phyloP scores from a whole-genome alignment of 2,329 filamentous ascomycete species.

The Trichoderma asperellum region DNA sequence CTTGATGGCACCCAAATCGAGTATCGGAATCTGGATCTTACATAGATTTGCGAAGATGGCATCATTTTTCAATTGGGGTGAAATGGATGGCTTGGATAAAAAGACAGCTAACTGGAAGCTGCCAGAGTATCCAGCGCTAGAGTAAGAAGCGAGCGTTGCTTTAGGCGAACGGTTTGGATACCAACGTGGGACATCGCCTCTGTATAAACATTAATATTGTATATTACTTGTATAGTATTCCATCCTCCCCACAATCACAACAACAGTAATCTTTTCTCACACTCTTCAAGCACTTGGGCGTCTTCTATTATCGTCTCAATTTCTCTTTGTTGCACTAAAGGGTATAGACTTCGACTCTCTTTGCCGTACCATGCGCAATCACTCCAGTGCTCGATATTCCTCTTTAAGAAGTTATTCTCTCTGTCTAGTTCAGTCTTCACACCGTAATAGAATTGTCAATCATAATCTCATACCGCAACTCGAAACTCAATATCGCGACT shows the following conservation, averaged over 20 bases:
- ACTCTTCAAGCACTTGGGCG: neutral
- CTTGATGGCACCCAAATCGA: neutral
- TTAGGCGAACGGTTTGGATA: neutral
- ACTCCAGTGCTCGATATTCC: neutral
- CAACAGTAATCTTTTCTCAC: neutral
- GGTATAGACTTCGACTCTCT: accelerated
- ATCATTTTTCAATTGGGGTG: neutral
- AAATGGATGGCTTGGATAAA: neutral
- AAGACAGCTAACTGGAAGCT: constrained; percentile 1
- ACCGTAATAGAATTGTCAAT: neutral
- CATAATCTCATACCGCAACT: constrained; percentile 26
- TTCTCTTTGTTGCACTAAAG: neutral
- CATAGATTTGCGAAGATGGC: constrained; percentile 1
- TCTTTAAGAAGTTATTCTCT: neutral
- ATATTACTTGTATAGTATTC: neutral
- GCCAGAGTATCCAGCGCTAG: neutral
- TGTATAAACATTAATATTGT: neutral
- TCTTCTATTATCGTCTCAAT: neutral
- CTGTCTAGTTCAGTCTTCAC: neutral
- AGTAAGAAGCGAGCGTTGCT: neutral
- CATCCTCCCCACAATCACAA: neutral
- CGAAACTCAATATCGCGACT: constrained; percentile 40
- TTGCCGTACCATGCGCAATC: neutral
- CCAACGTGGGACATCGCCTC: neutral
- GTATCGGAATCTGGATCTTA: neutral